Conservation (phyloP, 176 grass and related monocot species). For the Musa acuminata region DNA sequence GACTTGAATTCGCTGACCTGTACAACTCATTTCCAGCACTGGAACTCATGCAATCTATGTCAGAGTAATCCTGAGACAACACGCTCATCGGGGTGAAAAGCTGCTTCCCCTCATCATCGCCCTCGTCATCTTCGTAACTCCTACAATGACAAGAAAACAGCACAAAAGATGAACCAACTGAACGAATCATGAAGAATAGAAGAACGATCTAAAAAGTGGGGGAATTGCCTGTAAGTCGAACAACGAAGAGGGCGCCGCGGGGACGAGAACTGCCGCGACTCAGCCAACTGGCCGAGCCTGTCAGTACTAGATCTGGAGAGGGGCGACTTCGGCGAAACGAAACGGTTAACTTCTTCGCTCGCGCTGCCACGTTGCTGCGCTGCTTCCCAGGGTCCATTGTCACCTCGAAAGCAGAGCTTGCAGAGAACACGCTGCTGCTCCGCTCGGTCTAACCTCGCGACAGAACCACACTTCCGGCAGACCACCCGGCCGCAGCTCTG, state of each 20-base stretch:
- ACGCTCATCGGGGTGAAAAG: constrained; percentile 39
- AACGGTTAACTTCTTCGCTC: constrained; percentile 5
- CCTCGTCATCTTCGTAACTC: constrained; percentile 37
- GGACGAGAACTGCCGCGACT: constrained; percentile 52
- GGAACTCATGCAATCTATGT: constrained; percentile 70
- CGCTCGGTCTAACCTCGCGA: not conserved
- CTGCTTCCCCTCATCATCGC: constrained; percentile 34
- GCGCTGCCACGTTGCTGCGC: not conserved
- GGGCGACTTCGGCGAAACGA: constrained; percentile 14
- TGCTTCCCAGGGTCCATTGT: not conserved
- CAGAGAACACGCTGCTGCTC: not conserved
- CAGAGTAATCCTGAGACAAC: constrained; percentile 56
- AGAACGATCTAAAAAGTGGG: not conserved
- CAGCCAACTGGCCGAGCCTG: constrained; percentile 3
- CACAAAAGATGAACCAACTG: constrained; percentile 4
- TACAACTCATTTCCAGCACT: constrained; percentile 39
- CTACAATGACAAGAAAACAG: constrained; percentile 37
- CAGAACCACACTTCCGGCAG: constrained; percentile 15
- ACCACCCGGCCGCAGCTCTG: constrained; percentile 13
- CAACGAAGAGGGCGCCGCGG: constrained; percentile 20
- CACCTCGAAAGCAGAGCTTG: constrained; percentile 8
- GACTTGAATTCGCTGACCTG: constrained; percentile 43
- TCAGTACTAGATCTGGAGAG: constrained; percentile 41
- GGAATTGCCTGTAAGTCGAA: constrained; percentile 34
- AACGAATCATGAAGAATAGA: not conserved